phyloP scores from a whole-genome alignment of 805 yeast genomes.

The Metschnikowia koreensis region DNA sequence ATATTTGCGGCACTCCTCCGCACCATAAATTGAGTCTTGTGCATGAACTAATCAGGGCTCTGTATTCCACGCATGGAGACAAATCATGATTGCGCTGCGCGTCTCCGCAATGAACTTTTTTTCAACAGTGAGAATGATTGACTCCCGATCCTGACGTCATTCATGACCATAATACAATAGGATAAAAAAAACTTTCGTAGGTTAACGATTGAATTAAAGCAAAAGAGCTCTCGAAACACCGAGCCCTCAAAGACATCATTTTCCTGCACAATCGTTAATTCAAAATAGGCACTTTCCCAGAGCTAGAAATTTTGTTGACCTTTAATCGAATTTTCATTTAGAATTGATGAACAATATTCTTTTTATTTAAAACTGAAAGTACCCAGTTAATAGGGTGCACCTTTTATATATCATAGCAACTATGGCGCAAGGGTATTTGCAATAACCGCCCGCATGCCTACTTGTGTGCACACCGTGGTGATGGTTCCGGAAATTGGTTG shows the following conservation, averaged over 20 bases:
- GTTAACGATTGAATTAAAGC: too few relatives aligned
- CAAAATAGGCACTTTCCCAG: neutral
- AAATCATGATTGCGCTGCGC: neutral
- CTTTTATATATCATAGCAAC: slow-evolving; percentile 4
- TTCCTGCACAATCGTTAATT: neutral
- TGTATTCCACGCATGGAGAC: slow-evolving; percentile 5
- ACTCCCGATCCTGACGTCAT: neutral
- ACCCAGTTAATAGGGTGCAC: neutral
- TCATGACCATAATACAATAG: neutral
- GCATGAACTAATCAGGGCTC: slow-evolving; percentile 1
- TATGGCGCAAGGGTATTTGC: slow-evolving; percentile 3
- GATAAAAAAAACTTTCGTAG: neutral
- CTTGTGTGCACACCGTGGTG: slow-evolving; percentile 8
- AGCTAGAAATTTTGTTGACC: neutral
- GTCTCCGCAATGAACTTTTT: neutral
- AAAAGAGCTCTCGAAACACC: neutral
- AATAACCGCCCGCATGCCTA: slow-evolving; percentile 1
- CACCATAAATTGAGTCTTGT: neutral
- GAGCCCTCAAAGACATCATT: neutral
- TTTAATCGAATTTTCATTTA: too few relatives aligned
- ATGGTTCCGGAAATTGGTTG: slow-evolving; percentile 9
- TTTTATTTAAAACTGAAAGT: neutral
- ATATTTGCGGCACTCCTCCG: neutral
- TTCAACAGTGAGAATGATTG: neutral
- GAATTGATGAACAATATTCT: too few relatives aligned